Conservation (phyloP, 257 asterid species). For the Solanum dulcamara region DNA sequence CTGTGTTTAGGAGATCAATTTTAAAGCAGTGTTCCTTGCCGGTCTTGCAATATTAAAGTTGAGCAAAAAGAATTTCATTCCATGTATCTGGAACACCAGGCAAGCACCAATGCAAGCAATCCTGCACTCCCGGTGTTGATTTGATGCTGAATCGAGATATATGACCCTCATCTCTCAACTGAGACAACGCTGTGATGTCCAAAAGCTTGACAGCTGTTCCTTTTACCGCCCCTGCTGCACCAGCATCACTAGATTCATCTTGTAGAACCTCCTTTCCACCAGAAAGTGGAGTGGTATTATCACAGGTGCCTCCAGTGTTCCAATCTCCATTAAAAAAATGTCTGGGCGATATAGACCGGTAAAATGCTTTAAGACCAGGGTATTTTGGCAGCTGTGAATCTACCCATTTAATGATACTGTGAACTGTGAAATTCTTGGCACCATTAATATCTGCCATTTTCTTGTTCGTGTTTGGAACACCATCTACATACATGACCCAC, state of each 20-base stretch:
- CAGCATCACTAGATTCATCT: conserved; percentile 59
- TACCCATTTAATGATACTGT: conserved; percentile 69
- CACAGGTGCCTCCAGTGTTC: conserved; percentile 92
- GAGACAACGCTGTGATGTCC: conserved; percentile 66
- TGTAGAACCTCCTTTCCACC: conserved; percentile 54
- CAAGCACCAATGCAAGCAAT: conserved; percentile 96
- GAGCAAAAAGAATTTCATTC: conserved; percentile 80
- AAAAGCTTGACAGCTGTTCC: conserved; percentile 57
- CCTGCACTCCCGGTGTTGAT: conserved; percentile 76
- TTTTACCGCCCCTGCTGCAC: conserved; percentile 58
- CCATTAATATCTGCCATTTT: conserved; percentile 44
- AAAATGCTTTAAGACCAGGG: conserved; percentile 65
- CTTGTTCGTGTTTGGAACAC: conserved; percentile 50
- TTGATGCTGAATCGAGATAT: conserved; percentile 74
- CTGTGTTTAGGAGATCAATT: background rate
- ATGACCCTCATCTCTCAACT: conserved; percentile 91
- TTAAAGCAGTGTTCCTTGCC: background rate
- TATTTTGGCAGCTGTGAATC: conserved; percentile 50
- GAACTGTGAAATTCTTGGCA: conserved; percentile 60
- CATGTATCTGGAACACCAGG: conserved; percentile 93
- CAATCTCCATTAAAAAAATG: conserved; percentile 95
- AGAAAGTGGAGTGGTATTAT: conserved; percentile 59
- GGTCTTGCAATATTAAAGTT: conserved; percentile 14
- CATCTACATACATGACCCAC: conserved; percentile 78
- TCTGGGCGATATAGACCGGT: conserved; percentile 69